Percentiles rank a stretch among this genome's conserved stretches.
These are phyloP conservation scores for Umbilicaria muhlenbergii DNA, from an alignment of 495 filamentous ascomycete species.

Conservation along the genomic window DNA sequence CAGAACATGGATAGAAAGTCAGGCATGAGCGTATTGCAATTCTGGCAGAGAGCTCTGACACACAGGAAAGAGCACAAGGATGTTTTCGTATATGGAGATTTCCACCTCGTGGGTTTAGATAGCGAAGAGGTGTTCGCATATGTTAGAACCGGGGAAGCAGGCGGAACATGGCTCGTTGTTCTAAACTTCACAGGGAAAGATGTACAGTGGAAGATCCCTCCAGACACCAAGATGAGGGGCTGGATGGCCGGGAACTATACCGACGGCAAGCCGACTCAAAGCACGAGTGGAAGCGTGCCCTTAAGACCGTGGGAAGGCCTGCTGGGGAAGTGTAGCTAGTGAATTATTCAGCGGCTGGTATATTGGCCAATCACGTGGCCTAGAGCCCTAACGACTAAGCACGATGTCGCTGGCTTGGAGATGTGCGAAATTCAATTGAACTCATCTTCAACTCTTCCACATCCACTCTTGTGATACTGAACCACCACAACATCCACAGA, in stretches of 20 bases:
- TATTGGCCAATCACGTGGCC: too few species aligned
- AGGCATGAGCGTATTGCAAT: slow-evolving; percentile 23
- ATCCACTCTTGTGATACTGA: too few species aligned
- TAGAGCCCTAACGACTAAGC: too few species aligned
- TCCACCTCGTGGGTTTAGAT: slow-evolving; percentile 3
- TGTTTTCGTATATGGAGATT: slow-evolving; percentile 27
- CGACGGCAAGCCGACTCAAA: slow-evolving; percentile 13
- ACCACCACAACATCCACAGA: too few species aligned
- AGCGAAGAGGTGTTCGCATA: slow-evolving; percentile 26
- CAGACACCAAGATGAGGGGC: slow-evolving; percentile 15
- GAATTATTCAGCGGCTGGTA: too few species aligned
- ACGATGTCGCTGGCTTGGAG: too few species aligned
- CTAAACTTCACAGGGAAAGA: slow-evolving; percentile 26
- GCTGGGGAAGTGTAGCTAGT: slow-evolving; percentile 2
- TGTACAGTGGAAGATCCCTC: slow-evolving; percentile 22
- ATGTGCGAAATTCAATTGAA: too few species aligned
- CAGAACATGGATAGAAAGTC: slow-evolving; percentile 2
- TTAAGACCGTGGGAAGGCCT: slow-evolving; percentile 10
- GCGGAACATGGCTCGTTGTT: slow-evolving; percentile 21
- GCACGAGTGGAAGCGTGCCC: neutral
- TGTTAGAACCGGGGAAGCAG: slow-evolving; percentile 11
- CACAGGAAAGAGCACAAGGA: slow-evolving; percentile 25
- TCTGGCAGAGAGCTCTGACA: slow-evolving; percentile 26
- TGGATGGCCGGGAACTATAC: slow-evolving; percentile 28
- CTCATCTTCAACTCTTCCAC: too few species aligned